Conservation (phyloP, 371 early-diverging fungal species). For the Mortierella sp. region DNA sequence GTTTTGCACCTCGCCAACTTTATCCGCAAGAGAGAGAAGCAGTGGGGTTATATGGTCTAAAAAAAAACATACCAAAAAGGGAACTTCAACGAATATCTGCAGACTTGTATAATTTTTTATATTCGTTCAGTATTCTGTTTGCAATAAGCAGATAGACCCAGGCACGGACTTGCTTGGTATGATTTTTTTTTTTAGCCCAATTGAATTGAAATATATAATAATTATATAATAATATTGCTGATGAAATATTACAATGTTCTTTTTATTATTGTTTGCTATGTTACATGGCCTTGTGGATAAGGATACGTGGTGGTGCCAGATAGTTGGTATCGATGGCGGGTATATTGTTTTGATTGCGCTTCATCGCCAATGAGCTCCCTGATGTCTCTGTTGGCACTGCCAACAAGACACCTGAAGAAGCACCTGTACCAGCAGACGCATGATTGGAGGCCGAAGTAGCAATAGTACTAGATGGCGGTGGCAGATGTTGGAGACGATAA, state of each 20-base stretch:
- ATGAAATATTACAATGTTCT: neutral
- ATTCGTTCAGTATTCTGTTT: too few species aligned
- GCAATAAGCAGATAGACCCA: neutral
- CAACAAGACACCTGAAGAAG: neutral
- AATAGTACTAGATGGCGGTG: too few species aligned
- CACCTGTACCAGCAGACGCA: neutral
- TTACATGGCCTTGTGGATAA: conserved; percentile 47
- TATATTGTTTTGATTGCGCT: conserved; percentile 9
- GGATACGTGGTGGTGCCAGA: conserved; percentile 48
- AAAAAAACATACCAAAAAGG: neutral
- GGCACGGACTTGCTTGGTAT: too few species aligned
- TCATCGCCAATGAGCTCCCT: neutral
- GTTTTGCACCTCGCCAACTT: conserved; percentile 55
- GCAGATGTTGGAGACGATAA: too few species aligned
- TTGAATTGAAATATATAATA: too few species aligned
- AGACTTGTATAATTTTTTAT: too few species aligned
- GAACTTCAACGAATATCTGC: too few species aligned
- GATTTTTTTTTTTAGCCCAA: too few species aligned
- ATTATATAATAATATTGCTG: too few species aligned
- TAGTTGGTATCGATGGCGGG: conserved; percentile 38
- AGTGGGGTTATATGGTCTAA: conserved; percentile 38
- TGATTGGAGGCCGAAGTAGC: too few species aligned
- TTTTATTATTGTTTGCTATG: conserved; percentile 7
- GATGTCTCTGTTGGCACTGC: neutral
- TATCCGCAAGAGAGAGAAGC: conserved; percentile 58